Evolutionary conservation across 2,329 filamentous ascomycete genomes (phyloP).

Genomic region (Dactylellina cionopaga): DNA sequence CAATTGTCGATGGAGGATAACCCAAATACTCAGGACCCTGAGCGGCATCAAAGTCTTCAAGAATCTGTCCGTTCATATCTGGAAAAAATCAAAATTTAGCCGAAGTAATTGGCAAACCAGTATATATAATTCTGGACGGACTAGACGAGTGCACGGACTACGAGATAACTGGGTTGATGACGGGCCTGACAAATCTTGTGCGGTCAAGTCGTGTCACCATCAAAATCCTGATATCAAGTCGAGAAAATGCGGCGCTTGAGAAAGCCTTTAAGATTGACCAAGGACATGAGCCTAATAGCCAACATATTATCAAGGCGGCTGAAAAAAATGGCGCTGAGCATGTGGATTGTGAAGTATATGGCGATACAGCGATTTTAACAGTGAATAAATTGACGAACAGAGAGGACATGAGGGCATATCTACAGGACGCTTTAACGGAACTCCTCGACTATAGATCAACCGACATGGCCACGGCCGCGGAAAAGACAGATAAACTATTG

Average conservation of each 20-base stretch:
- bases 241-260: constrained; percentile 8
- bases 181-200: constrained; percentile 15
- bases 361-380: constrained; percentile 20
- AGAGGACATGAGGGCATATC: constrained; percentile 37
- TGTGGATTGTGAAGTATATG: constrained; percentile 14
- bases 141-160: constrained; percentile 46
- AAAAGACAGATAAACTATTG: neutral
- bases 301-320: too few relatives aligned
- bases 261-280: neutral
- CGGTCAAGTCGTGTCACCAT: neutral
- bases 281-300: neutral
- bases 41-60: neutral
- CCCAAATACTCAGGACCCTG: neutral
- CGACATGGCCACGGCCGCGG: neutral
- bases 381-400: constrained; percentile 30
- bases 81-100: constrained; percentile 4
- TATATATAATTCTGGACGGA: constrained; percentile 40
- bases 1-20: too few relatives aligned
- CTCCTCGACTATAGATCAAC: constrained; percentile 14
- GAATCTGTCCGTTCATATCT: neutral
- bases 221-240: constrained; percentile 37
- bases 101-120: constrained; percentile 11
- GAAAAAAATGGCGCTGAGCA: neutral
- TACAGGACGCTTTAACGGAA: constrained; percentile 20
- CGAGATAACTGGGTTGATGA: neutral